Evolutionary conservation across 2,329 filamentous ascomycete species (phyloP).

Genomic region (Mycocentrospora acerina): DNA sequence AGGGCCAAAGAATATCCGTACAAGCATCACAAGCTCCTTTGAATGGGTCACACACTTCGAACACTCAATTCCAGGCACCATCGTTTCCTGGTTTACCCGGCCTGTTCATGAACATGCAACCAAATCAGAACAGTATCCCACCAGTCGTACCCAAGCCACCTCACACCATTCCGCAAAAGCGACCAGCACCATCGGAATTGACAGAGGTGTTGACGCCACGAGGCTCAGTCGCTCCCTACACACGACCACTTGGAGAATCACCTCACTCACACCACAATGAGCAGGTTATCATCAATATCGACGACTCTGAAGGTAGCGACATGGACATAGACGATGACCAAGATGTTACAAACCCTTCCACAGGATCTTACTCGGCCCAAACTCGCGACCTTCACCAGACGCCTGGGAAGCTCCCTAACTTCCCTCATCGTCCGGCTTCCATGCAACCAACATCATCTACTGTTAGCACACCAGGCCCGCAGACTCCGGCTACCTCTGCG

Average conservation of each 20-base stretch:
- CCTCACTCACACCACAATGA: conserved; percentile 53
- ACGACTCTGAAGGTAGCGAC: conserved; percentile 61
- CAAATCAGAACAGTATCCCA: conserved; percentile 4
- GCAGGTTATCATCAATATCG: conserved; percentile 77
- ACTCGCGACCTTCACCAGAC: conserved; percentile 8
- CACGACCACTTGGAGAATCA: conserved; percentile 64
- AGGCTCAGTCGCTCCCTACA: conserved; percentile 42
- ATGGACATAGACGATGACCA: conserved; percentile 65
- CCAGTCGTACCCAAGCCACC: conserved; percentile 8
- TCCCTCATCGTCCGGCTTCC: conserved; percentile 29
- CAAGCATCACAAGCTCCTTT: conserved; percentile 3
- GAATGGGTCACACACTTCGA: conserved; percentile 5
- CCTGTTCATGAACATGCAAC: conserved; percentile 50
- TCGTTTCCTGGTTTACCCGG: conserved; percentile 51
- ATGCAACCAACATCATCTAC: conserved; percentile 24
- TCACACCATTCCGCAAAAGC: conserved; percentile 47
- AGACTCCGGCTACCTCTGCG: conserved; percentile 39
- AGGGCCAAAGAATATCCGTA: background rate
- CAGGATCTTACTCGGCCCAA: background rate
- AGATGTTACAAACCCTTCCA: conserved; percentile 32
- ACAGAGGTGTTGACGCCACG: conserved; percentile 54
- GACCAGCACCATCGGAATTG: conserved; percentile 70
- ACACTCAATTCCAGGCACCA: conserved; percentile 7
- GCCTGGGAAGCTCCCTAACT: conserved; percentile 19
- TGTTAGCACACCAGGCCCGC: conserved; percentile 36